Conservation (phyloP, 352 stramenopile genomes). For the Globisporangium paroecandrum region DNA sequence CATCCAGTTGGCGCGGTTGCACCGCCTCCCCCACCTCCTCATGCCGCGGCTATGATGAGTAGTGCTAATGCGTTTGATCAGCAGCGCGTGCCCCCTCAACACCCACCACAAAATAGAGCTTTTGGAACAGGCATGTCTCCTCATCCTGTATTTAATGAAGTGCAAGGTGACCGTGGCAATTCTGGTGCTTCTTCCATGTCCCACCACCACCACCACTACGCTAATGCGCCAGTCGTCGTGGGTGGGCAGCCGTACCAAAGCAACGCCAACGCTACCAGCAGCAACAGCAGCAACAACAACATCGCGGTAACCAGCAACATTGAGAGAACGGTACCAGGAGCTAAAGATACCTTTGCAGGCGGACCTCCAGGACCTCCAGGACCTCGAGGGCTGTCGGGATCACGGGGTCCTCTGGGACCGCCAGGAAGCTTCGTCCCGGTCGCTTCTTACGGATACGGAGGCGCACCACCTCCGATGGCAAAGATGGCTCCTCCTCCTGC, state of each 20-base stretch:
- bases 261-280: not conserved
- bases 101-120: conserved; percentile 41
- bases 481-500: conserved; percentile 7
- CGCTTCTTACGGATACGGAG: conserved; percentile 5
- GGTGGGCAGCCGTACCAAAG: not conserved
- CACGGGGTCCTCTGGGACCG: not conserved
- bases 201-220: conserved; percentile 20
- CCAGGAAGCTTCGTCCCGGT: conserved; percentile 9
- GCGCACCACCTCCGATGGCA: not conserved
- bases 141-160: conserved; percentile 63
- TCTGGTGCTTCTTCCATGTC: conserved; percentile 43
- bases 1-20: not conserved
- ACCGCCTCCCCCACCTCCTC: not conserved
- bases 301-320: not conserved
- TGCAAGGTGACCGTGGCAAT: conserved; percentile 44
- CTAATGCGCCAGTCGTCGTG: not conserved
- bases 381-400: not conserved
- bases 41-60: conserved; percentile 9
- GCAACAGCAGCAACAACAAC: not conserved
- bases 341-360: conserved; percentile 15
- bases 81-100: not conserved
- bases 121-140: conserved; percentile 38
- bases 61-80: conserved; percentile 26
- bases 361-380: conserved; percentile 1
- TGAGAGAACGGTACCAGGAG: conserved; percentile 1